Percentiles rank a stretch among this genome's conserved stretches.
Conservation (phyloP, 257 asterid species). For the Solanum gracilifrons region DNA sequence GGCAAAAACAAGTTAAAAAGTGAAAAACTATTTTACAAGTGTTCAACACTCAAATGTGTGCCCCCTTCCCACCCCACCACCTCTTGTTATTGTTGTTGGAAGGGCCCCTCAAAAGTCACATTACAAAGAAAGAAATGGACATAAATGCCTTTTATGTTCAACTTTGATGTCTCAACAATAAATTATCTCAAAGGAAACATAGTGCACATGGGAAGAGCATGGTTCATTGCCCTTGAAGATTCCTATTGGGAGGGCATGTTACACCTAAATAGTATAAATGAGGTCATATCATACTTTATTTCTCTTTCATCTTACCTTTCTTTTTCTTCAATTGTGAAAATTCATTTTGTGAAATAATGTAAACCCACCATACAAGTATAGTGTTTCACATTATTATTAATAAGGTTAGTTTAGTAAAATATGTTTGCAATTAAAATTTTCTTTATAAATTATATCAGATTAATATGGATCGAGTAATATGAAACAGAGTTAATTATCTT, state of each 20-base stretch:
- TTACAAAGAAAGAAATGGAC: constrained; percentile 18
- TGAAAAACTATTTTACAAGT: neutral
- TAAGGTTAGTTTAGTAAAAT: too few relatives aligned
- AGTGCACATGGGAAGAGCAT: constrained; percentile 32
- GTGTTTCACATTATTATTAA: neutral
- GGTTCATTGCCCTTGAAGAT: constrained; percentile 18
- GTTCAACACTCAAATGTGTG: constrained; percentile 15
- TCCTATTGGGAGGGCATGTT: constrained; percentile 7
- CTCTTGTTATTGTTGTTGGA: constrained; percentile 15
- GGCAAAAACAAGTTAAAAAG: neutral
- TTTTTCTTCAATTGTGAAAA: neutral
- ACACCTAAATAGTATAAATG: constrained; percentile 1
- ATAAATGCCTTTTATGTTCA: constrained; percentile 8
- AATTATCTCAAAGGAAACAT: constrained; percentile 26
- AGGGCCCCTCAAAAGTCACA: constrained; percentile 24
- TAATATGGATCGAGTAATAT: neutral
- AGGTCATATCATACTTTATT: neutral
- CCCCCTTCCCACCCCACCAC: constrained; percentile 2
- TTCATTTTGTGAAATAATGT: neutral
- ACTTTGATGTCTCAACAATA: constrained; percentile 20
- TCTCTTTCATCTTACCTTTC: neutral
- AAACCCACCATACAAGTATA: neutral
- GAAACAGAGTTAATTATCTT: neutral
- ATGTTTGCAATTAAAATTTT: too few relatives aligned
- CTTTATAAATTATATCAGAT: rapidly evolving